phyloP scores from a whole-genome alignment of 371 early-diverging fungal species.

The Mucor piriformis region DNA sequence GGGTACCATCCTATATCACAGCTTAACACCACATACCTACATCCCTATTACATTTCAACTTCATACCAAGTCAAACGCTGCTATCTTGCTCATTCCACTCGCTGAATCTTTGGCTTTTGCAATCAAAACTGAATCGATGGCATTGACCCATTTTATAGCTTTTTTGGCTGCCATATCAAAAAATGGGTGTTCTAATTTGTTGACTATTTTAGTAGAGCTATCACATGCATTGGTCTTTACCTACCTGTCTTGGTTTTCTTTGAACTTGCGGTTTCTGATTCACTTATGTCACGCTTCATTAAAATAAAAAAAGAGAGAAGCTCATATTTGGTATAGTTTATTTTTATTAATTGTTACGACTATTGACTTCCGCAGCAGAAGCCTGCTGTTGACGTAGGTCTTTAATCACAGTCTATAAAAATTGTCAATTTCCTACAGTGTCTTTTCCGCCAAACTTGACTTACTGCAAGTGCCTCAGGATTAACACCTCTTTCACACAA shows the following conservation, averaged over 20 bases:
- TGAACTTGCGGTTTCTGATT: background rate
- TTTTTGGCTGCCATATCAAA: constrained; percentile 22
- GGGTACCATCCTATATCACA: constrained; percentile 81
- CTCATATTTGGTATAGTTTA: constrained; percentile 4
- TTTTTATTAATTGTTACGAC: background rate
- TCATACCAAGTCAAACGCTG: constrained; percentile 80
- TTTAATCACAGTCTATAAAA: constrained; percentile 22
- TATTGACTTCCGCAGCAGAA: constrained; percentile 1
- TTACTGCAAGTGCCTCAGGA: constrained; percentile 36
- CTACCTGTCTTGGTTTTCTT: background rate
- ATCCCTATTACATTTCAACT: background rate
- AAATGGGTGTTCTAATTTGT: constrained; percentile 24
- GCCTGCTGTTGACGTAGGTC: constrained; percentile 20
- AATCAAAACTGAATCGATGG: constrained; percentile 18
- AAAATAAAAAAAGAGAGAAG: constrained; percentile 1
- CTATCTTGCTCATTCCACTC: constrained; percentile 53
- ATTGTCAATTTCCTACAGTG: too few species aligned
- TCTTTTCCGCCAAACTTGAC: background rate
- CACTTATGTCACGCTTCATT: constrained; percentile 12
- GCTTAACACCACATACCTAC: background rate
- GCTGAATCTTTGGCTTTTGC: constrained; percentile 18
- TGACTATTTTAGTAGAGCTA: too few species aligned
- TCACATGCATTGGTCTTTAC: too few species aligned
- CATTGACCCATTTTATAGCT: constrained; percentile 13
- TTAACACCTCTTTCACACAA: constrained; percentile 34